Conservation (phyloP, 495 filamentous ascomycete species). For the Aspergillus incahuasiensis region DNA sequence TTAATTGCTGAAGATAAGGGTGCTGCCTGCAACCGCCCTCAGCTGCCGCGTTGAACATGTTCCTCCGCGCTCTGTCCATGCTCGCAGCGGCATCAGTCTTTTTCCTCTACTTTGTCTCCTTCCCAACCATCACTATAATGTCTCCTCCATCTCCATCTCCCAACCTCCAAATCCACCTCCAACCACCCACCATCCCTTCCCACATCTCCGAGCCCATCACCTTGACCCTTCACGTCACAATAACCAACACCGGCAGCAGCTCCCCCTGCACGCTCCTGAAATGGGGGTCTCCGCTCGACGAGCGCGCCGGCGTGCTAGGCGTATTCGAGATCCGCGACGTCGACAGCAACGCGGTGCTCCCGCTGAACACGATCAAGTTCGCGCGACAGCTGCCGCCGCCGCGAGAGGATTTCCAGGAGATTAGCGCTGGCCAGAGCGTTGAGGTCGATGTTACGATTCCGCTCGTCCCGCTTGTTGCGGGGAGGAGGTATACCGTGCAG, state of each 20-base stretch:
- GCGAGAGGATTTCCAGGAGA: slow-evolving; percentile 37
- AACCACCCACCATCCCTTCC: slow-evolving; percentile 9
- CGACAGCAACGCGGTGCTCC: slow-evolving; percentile 25
- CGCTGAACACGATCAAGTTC: slow-evolving; percentile 40
- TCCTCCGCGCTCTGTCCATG: neutral
- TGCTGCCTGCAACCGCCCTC: no score
- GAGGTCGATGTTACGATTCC: slow-evolving; percentile 17
- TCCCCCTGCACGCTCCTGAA: slow-evolving; percentile 46
- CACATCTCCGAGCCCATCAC: slow-evolving; percentile 10
- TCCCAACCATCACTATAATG: neutral
- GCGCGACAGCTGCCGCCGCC: slow-evolving; percentile 41
- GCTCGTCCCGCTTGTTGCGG: slow-evolving; percentile 14
- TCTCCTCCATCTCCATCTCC: neutral
- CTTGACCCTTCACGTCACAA: slow-evolving; percentile 25
- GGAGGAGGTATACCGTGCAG: slow-evolving; percentile 26
- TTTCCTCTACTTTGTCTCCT: neutral
- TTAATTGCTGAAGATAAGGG: neutral
- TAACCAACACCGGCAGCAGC: slow-evolving; percentile 37
- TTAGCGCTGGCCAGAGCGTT: slow-evolving; percentile 24
- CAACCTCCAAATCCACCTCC: slow-evolving; percentile 20
- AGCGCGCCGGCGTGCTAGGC: slow-evolving; percentile 40
- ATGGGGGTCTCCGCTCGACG: slow-evolving; percentile 49
- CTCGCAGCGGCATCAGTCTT: neutral
- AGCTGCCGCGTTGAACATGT: neutral
- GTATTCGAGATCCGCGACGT: slow-evolving; percentile 40